Base-by-base conservation (phyloP, 2,329 filamentous ascomycete species). In the Talaromyces sp. region DNA sequence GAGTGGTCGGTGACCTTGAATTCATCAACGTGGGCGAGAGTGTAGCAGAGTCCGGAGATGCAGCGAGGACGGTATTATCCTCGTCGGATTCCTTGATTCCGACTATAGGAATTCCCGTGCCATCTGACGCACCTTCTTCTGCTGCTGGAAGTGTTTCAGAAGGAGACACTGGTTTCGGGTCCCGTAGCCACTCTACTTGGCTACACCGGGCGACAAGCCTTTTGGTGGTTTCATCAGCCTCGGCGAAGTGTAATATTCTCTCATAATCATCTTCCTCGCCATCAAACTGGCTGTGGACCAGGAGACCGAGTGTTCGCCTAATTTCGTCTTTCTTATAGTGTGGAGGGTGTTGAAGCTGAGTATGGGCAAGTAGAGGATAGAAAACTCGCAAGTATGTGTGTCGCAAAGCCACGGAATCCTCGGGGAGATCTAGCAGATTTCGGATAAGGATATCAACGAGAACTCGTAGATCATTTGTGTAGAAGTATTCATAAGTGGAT, bases 401-500 rank as follows among this genome's bases (percentile, higher is more conserved):
- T 42, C 94, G 87, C 61, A 99, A 80, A 2, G 85, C 79, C 14
- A 74, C 68, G 10, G 81, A 87, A 72, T 96, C 94, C 69, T 94
- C 89, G 0, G 96, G 95, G 8, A 99, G 82, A 73, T 99, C 95
- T 69, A 98, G 87, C n/a, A 99, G 82, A 70, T 99, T 99, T 51
- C 95, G 90, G 64, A 99, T 91, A 62, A 99, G 92, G 66, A 99
- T 95, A 72, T 99, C 95, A 54, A 98, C 83, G 16, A 99, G 85
- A 4, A 99, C 95, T 62, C 92, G 90, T 33, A 99, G 82, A 71
- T 99, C 95, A 73, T 99, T 99, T 31, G 92, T 97, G 76, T 98
- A 99, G 73, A 99, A 99, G 76, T 98, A 99, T 77, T 99, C 95
- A 74, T 95, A 92, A 0, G 95, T 99, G 16, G 89, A 86, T 61